phyloP scores from a whole-genome alignment of 768 basidiomycete species.

The Tricholomella constricta region DNA sequence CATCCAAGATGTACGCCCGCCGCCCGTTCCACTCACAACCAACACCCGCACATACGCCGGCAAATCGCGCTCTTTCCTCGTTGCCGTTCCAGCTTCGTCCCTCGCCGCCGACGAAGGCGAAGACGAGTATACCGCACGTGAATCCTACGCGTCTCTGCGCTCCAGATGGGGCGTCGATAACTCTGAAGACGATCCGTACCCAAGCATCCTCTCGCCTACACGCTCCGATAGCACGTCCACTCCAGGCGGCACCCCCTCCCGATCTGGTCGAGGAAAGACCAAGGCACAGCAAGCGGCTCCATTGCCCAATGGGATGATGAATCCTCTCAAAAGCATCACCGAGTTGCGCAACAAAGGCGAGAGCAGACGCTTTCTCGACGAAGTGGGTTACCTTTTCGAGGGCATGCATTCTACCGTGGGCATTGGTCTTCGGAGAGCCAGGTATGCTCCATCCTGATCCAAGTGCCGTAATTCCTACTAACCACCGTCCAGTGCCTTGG shows the following conservation, averaged over 20 bases:
- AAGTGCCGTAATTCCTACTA: background rate
- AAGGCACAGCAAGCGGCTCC: constrained; percentile 30
- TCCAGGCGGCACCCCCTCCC: constrained; percentile 39
- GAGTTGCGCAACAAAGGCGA: constrained; percentile 83
- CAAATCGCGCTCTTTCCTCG: constrained; percentile 77
- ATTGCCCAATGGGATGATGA: constrained; percentile 63
- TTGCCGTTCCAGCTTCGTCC: constrained; percentile 50
- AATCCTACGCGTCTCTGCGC: constrained; percentile 76
- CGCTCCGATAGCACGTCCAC: constrained; percentile 34
- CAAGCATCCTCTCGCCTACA: constrained; percentile 32
- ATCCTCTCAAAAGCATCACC: constrained; percentile 77
- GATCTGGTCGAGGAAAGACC: constrained; percentile 38
- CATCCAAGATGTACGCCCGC: constrained; percentile 24
- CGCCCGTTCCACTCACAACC: constrained; percentile 30
- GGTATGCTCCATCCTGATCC: constrained; percentile 40
- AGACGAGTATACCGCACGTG: constrained; percentile 58
- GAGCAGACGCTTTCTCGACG: constrained; percentile 76
- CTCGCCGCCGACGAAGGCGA: constrained; percentile 35
- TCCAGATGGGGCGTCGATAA: constrained; percentile 81
- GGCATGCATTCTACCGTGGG: constrained; percentile 60
- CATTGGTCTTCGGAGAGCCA: constrained; percentile 63
- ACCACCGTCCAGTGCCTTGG: constrained; percentile 56
- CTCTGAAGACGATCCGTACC: constrained; percentile 70
- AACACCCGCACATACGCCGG: constrained; percentile 73
- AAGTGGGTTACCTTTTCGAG: constrained; percentile 84